These are phyloP conservation scores for Xylaria arbuscula DNA, from an alignment of 2,329 filamentous ascomycete species.

Conservation along the genomic window DNA sequence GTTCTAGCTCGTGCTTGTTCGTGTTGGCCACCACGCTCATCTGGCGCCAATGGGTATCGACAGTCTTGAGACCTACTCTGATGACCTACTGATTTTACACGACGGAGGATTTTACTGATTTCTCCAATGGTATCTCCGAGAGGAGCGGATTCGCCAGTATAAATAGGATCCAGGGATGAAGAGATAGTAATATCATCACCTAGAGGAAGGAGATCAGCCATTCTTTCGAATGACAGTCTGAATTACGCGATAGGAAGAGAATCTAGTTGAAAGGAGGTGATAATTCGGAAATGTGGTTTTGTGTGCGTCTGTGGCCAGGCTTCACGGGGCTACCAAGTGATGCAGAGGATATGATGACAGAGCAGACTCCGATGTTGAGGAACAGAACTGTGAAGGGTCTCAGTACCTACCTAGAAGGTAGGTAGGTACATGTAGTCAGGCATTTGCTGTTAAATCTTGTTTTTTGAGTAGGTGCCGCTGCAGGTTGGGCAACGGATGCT, in stretches of 20 bases:
- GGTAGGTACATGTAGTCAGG: no score
- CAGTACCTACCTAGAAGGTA: no score
- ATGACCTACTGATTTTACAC: constrained; percentile 27
- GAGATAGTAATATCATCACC: constrained; percentile 4
- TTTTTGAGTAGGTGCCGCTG: neutral
- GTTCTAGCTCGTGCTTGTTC: constrained; percentile 10
- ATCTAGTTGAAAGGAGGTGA: neutral
- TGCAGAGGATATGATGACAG: neutral
- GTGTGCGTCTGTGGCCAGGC: neutral
- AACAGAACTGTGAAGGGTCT: neutral
- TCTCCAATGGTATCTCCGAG: constrained; percentile 9
- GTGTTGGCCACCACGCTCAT: neutral
- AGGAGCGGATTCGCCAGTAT: constrained; percentile 10
- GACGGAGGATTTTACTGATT: constrained; percentile 24
- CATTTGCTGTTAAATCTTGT: neutral
- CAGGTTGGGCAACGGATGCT: neutral
- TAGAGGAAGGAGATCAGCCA: constrained; percentile 18
- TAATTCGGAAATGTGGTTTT: neutral
- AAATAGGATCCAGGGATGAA: constrained; percentile 8
- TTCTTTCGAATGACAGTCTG: neutral
- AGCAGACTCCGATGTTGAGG: neutral
- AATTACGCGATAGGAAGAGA: neutral
- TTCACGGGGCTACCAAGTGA: neutral
- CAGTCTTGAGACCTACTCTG: neutral
- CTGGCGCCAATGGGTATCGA: neutral